A percentile compares a stretch with the other conserved stretches of the same genome.
Conservation (phyloP, 495 filamentous ascomycete genomes). For the Clavariopsis aquatica region DNA sequence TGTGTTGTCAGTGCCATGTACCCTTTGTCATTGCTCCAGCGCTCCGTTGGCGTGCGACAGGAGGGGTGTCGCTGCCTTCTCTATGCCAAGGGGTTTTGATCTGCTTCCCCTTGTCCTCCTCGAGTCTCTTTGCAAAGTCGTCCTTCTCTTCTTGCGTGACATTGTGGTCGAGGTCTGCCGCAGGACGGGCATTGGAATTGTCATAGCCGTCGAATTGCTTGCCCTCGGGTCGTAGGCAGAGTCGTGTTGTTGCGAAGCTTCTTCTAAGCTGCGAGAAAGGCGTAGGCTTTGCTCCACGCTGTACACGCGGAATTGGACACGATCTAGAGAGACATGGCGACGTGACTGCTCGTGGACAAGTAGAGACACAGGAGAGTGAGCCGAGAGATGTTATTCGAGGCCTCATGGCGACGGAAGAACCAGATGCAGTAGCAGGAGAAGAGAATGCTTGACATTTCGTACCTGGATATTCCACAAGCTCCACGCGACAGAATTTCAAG, state of each 20-base stretch:
- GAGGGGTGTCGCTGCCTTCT: slow-evolving; percentile 61
- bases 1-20: slow-evolving; percentile 39
- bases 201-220: slow-evolving; percentile 14
- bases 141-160: slow-evolving; percentile 44
- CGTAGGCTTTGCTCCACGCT: not conserved
- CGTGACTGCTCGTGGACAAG: not conserved
- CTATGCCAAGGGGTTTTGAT: slow-evolving; percentile 67
- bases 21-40: slow-evolving; percentile 66
- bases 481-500: slow-evolving; percentile 6
- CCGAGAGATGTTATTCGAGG: slow-evolving; percentile 17
- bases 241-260: slow-evolving; percentile 10
- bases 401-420: slow-evolving; percentile 14
- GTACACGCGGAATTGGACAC: not conserved
- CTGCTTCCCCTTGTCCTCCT: slow-evolving; percentile 55
- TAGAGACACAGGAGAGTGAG: slow-evolving; percentile 1
- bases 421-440: not conserved
- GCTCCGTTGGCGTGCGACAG: slow-evolving; percentile 51
- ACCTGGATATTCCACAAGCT: not conserved
- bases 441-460: not conserved
- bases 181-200: slow-evolving; percentile 36
- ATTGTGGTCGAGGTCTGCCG: slow-evolving; percentile 43
- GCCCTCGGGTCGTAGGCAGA: not conserved
- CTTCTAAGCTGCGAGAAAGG: not conserved
- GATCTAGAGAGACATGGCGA: not conserved
- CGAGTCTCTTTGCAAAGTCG: slow-evolving; percentile 47